A percentile compares a stretch with the other conserved stretches of the same genome.
Evolutionary conservation across 106 monocot genomes (phyloP).

Genomic region (Allium cepa): DNA sequence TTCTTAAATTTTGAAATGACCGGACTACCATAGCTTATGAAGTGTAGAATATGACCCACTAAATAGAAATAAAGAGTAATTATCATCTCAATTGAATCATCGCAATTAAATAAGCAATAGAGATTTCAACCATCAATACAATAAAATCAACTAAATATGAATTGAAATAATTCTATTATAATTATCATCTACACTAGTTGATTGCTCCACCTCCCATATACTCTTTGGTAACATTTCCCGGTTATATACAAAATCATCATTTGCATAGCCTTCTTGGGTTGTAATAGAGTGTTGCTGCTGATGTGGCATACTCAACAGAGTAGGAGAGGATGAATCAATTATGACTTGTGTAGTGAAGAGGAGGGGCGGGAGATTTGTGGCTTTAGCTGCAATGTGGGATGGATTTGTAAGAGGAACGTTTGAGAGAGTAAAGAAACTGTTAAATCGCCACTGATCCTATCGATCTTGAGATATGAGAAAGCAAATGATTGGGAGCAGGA

Average conservation of each 20-base stretch:
- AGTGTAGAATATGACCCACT: no score
- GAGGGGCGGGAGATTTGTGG: constrained; percentile 11
- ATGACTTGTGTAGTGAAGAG: constrained; percentile 39
- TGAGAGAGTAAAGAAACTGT: constrained; percentile 44
- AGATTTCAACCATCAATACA: no score
- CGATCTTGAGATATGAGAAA: constrained; percentile 9
- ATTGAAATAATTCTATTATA: constrained; percentile 28
- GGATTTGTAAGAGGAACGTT: constrained; percentile 30
- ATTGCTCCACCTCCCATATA: constrained; percentile 75
- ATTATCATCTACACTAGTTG: constrained; percentile 66
- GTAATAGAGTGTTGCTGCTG: constrained; percentile 19
- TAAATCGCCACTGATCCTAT: constrained; percentile 47
- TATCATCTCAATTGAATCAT: no score
- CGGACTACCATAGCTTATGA: no score
- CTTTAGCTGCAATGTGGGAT: constrained; percentile 16
- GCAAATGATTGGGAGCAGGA: neutral
- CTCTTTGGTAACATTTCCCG: constrained; percentile 76
- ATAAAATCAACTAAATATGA: no score
- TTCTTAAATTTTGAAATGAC: no score
- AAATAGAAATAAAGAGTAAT: no score
- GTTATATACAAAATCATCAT: constrained; percentile 1
- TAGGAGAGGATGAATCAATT: constrained; percentile 52
- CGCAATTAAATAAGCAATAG: no score
- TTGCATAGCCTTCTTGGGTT: neutral
- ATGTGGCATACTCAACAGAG: constrained; percentile 36